Evolutionary conservation across 768 basidiomycete species (phyloP).

Genomic region (Pleurotus citrinopileatus): DNA sequence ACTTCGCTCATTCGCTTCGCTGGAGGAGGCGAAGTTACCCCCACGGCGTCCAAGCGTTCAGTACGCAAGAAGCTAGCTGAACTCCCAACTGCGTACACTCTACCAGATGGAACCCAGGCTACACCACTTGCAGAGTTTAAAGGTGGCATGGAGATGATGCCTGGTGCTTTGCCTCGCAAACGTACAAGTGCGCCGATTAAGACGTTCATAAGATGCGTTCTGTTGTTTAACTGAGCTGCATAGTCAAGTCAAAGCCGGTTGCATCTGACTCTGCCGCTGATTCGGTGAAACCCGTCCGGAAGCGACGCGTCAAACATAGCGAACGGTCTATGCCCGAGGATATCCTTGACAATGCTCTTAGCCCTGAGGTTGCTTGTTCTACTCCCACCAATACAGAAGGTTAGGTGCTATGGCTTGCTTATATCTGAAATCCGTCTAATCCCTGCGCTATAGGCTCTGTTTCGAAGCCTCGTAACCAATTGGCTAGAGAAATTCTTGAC

Average conservation of each 20-base stretch:
- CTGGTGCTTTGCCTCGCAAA: neutral
- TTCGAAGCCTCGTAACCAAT: constrained; percentile 33
- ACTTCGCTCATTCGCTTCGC: neutral
- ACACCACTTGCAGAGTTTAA: constrained; percentile 41
- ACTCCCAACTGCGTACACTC: constrained; percentile 47
- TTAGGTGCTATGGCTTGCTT: no score
- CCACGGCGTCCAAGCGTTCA: constrained; percentile 7
- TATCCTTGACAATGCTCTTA: neutral
- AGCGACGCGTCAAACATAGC: neutral
- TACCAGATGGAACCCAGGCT: constrained; percentile 41
- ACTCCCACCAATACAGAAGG: no score
- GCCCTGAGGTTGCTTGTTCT: neutral
- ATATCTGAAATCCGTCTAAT: no score
- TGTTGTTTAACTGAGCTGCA: no score
- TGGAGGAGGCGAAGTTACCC: neutral
- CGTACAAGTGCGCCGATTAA: no score
- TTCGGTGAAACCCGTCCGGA: neutral
- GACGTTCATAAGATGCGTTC: no score
- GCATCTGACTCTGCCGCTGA: neutral
- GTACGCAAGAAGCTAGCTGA: constrained; percentile 56
- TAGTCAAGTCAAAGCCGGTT: neutral
- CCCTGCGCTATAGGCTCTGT: constrained; percentile 1
- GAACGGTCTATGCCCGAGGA: neutral
- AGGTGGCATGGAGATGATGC: constrained; percentile 23
- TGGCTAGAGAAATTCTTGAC: constrained; percentile 67